Evolutionary conservation across 129 eudicot genomes (phyloP).

Genomic region (Flaveria linearis): DNA sequence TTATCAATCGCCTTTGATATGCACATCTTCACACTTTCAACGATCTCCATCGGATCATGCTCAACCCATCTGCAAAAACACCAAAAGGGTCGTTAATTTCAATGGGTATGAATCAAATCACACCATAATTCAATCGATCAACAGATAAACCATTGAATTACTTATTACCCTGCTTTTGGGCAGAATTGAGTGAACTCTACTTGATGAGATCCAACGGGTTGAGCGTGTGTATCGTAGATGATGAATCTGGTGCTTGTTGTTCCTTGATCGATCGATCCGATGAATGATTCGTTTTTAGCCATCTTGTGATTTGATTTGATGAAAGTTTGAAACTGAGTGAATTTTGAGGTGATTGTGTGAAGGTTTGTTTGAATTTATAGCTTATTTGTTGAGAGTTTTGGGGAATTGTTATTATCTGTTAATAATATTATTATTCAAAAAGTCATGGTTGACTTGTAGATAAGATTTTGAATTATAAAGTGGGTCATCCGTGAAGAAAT

Average conservation of each 20-base stretch:
- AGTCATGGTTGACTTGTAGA: slow-evolving; percentile 33
- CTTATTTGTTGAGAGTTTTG: slow-evolving; percentile 11
- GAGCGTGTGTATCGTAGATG: slow-evolving; percentile 66
- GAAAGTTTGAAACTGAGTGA: background rate
- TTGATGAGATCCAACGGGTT: slow-evolving; percentile 84
- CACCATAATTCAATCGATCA: background rate
- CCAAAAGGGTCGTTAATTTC: background rate
- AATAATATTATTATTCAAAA: background rate
- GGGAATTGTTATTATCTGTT: slow-evolving; percentile 15
- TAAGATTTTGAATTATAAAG: slow-evolving; percentile 21
- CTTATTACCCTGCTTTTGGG: slow-evolving; percentile 82
- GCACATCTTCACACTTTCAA: slow-evolving; percentile 82
- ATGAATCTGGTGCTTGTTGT: slow-evolving; percentile 97
- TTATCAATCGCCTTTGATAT: slow-evolving; percentile 80
- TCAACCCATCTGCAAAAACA: slow-evolving; percentile 78
- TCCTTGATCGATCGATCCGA: slow-evolving; percentile 96
- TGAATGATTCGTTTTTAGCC: slow-evolving; percentile 53
- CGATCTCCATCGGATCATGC: slow-evolving; percentile 93
- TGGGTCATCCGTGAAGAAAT: slow-evolving; percentile 11
- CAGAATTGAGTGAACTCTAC: slow-evolving; percentile 91
- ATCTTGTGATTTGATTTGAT: slow-evolving; percentile 34
- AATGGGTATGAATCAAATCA: background rate
- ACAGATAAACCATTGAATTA: background rate
- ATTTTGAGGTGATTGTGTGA: background rate
- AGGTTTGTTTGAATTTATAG: slow-evolving; percentile 16